A percentile compares a stretch with the other conserved stretches of the same genome.
Evolutionary conservation across 2,329 filamentous ascomycete species (phyloP).

Genomic region (Ophidiomyces ophidiicola): DNA sequence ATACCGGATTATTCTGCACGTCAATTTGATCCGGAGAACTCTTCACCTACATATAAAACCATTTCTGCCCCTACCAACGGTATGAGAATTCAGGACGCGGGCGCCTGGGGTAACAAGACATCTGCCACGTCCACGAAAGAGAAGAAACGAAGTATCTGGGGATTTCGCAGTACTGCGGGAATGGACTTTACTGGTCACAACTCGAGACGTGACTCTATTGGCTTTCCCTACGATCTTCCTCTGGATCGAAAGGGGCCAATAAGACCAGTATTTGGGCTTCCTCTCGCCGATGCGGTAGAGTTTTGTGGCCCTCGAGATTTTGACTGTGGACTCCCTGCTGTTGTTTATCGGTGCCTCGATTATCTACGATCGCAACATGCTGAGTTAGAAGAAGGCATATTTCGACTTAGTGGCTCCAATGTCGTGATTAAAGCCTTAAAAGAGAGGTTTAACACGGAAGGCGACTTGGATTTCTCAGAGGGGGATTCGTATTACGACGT

Average conservation of each 20-base stretch:
- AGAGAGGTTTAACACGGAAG: slow-evolving; percentile 86
- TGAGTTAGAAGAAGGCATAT: slow-evolving; percentile 81
- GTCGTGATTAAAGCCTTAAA: slow-evolving; percentile 81
- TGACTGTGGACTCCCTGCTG: slow-evolving; percentile 68
- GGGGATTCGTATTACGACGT: slow-evolving; percentile 77
- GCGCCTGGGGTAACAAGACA: slow-evolving; percentile 73
- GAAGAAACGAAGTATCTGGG: slow-evolving; percentile 61
- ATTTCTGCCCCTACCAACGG: slow-evolving; percentile 83
- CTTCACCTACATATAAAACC: slow-evolving; percentile 33
- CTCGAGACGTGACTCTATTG: slow-evolving; percentile 21
- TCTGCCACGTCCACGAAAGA: slow-evolving; percentile 53
- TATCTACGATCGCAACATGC: slow-evolving; percentile 78
- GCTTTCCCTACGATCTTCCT: slow-evolving; percentile 35
- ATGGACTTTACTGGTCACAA: slow-evolving; percentile 42
- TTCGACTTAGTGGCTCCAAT: slow-evolving; percentile 93
- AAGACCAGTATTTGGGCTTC: slow-evolving; percentile 70
- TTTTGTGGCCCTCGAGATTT: slow-evolving; percentile 56
- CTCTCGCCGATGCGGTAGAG: slow-evolving; percentile 73
- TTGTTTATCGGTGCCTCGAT: slow-evolving; percentile 90
- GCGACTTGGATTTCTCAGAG: slow-evolving; percentile 79
- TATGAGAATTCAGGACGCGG: slow-evolving; percentile 67
- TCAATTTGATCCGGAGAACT: slow-evolving; percentile 24
- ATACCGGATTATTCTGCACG: slow-evolving; percentile 16
- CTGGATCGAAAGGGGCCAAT: slow-evolving; percentile 43
- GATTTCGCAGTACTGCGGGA: slow-evolving; percentile 55